Conservation (phyloP, 2,329 filamentous ascomycete genomes). For the Epichloe sylvatica region DNA sequence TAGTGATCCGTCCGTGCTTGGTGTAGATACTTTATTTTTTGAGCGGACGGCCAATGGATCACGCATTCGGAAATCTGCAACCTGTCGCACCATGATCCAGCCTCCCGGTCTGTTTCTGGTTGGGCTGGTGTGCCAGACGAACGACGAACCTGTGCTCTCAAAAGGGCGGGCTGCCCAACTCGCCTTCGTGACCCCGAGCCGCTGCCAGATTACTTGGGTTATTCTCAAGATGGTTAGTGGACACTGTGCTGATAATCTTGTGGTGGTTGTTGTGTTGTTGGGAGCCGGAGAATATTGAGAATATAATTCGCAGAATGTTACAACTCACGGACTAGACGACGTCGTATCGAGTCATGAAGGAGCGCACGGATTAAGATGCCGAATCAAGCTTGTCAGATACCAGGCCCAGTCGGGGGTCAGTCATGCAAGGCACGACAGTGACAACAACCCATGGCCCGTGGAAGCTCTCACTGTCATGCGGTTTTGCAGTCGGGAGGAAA, state of each 20-base stretch:
- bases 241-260: not conserved
- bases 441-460: not conserved
- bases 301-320: too few species aligned
- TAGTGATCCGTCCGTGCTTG: too few species aligned
- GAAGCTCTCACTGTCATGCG: not conserved
- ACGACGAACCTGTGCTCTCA: not conserved
- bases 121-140: not conserved
- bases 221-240: not conserved
- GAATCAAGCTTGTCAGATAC: not conserved
- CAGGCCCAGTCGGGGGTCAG: not conserved
- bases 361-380: not conserved
- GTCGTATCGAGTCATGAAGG: not conserved
- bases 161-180: not conserved
- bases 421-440: constrained; percentile 14
- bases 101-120: not conserved
- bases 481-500: constrained; percentile 5
- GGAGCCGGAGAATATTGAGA: not conserved
- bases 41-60: too few species aligned
- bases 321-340: too few species aligned
- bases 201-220: not conserved
- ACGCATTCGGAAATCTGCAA: not conserved
- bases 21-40: too few species aligned
- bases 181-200: too few species aligned
- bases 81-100: not conserved
- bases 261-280: not conserved